phyloP scores from a whole-genome alignment of 176 grass and related monocot genomes.

The Cymbopogon citratus region DNA sequence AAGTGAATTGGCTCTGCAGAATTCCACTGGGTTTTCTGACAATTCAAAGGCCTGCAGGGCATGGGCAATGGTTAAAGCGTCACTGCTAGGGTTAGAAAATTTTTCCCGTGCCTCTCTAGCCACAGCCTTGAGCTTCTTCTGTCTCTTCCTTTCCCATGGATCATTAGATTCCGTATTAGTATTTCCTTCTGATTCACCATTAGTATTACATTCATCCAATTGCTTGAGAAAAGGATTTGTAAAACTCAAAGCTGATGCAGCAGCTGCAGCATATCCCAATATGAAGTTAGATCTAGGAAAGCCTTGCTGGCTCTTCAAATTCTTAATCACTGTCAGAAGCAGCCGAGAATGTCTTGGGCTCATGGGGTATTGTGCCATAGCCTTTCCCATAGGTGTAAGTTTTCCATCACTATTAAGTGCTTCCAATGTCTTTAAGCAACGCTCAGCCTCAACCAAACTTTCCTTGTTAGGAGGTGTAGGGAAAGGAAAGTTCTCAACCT shows the following conservation, averaged over 20 bases:
- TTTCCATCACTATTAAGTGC: constrained; percentile 51
- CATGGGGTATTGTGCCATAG: constrained; percentile 88
- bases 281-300: constrained; percentile 58
- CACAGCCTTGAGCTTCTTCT: constrained; percentile 55
- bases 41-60: constrained; percentile 79
- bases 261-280: constrained; percentile 63
- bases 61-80: constrained; percentile 78
- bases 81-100: constrained; percentile 76
- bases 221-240: constrained; percentile 74
- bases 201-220: constrained; percentile 27
- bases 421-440: constrained; percentile 81
- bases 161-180: constrained; percentile 36
- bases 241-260: constrained; percentile 87
- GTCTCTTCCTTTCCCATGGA: constrained; percentile 43
- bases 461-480: constrained; percentile 65
- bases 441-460: constrained; percentile 76
- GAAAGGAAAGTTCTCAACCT: constrained; percentile 97
- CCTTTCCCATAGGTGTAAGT: constrained; percentile 77
- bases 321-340: constrained; percentile 80
- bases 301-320: constrained; percentile 48
- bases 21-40: constrained; percentile 53
- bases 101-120: constrained; percentile 61
- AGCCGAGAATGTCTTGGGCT: constrained; percentile 87
- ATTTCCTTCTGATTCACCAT: constrained; percentile 35
- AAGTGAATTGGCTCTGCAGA: constrained; percentile 79